A percentile compares a stretch with the other conserved stretches of the same genome.
Evolutionary conservation across 2,329 filamentous ascomycete species (phyloP).

Genomic region (Aspergillus pseudoterreus): DNA sequence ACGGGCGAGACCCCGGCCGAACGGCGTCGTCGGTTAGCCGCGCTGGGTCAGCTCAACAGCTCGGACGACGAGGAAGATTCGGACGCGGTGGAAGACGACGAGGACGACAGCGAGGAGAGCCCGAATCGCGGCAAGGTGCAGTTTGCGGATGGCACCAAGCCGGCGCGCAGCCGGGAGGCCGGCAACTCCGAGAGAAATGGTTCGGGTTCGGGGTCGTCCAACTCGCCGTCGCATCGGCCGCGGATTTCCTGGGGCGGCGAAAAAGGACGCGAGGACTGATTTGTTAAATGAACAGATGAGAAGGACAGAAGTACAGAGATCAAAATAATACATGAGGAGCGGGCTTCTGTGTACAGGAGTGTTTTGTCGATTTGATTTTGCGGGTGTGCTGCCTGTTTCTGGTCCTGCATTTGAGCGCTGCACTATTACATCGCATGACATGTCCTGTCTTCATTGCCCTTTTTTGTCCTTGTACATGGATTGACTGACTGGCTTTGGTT

Average conservation of each 20-base stretch:
- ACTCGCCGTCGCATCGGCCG: conserved; percentile 9
- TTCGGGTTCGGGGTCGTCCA: conserved; percentile 16
- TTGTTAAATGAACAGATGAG: background rate
- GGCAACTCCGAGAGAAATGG: conserved; percentile 9
- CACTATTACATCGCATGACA: background rate
- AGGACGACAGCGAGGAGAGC: conserved; percentile 19
- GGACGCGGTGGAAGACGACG: conserved; percentile 16
- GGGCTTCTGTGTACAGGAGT: no score
- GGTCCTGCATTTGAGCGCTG: background rate
- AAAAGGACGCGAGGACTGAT: conserved; percentile 26
- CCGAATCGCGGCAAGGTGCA: conserved; percentile 25
- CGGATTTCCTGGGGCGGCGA: conserved; percentile 43
- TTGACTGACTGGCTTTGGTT: background rate
- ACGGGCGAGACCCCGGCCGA: conserved; percentile 44
- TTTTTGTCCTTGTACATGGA: background rate
- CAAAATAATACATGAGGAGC: no score
- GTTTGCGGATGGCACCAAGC: conserved; percentile 31
- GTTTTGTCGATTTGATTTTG: no score
- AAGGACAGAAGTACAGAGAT: no score
- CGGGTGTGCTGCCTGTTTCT: no score
- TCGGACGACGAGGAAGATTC: conserved; percentile 25
- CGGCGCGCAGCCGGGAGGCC: conserved; percentile 19
- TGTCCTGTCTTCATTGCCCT: background rate
- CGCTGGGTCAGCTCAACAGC: conserved; percentile 34
- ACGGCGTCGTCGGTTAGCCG: conserved; percentile 44